Percentiles rank a stretch among this genome's conserved stretches.
Evolutionary conservation across 2,329 filamentous ascomycete genomes (phyloP).

Genomic region (Claviceps spartinae): DNA sequence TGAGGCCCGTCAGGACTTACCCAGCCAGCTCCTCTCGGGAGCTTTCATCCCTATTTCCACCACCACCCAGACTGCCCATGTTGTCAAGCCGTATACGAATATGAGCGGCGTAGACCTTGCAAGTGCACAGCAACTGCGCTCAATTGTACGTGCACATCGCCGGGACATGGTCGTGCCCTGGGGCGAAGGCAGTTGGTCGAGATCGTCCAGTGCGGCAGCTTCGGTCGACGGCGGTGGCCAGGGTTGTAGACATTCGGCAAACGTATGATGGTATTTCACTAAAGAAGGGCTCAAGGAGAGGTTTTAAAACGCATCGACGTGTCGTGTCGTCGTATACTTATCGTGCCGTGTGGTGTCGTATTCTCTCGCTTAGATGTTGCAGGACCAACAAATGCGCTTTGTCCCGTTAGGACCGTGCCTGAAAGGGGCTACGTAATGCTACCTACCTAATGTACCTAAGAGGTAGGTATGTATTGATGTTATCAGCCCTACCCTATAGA

Average conservation of each 20-base stretch:
- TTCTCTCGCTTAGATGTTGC: no score
- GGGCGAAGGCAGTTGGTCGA: slow-evolving; percentile 6
- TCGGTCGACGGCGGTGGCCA: not conserved
- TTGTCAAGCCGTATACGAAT: slow-evolving; percentile 83
- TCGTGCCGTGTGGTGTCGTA: not conserved
- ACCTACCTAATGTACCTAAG: no score
- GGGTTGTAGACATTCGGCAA: not conserved
- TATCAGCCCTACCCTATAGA: no score
- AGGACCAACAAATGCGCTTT: no score
- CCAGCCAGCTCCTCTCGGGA: slow-evolving; percentile 40
- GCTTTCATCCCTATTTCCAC: slow-evolving; percentile 53
- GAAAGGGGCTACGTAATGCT: no score
- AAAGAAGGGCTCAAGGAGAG: not conserved
- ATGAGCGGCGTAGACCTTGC: slow-evolving; percentile 73
- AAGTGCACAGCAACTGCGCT: slow-evolving; percentile 71
- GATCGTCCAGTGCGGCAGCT: slow-evolving; percentile 8
- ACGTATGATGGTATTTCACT: not conserved
- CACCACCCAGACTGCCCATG: slow-evolving; percentile 86
- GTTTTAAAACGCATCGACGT: not conserved
- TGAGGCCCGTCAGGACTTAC: slow-evolving; percentile 21
- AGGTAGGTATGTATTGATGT: no score
- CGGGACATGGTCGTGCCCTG: slow-evolving; percentile 31
- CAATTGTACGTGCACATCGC: slow-evolving; percentile 54
- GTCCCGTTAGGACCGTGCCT: no score
- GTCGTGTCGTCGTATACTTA: not conserved